Evolutionary conservation across 1,284 basidiomycete species (phyloP).

Genomic region (Ustilago trichophora): DNA sequence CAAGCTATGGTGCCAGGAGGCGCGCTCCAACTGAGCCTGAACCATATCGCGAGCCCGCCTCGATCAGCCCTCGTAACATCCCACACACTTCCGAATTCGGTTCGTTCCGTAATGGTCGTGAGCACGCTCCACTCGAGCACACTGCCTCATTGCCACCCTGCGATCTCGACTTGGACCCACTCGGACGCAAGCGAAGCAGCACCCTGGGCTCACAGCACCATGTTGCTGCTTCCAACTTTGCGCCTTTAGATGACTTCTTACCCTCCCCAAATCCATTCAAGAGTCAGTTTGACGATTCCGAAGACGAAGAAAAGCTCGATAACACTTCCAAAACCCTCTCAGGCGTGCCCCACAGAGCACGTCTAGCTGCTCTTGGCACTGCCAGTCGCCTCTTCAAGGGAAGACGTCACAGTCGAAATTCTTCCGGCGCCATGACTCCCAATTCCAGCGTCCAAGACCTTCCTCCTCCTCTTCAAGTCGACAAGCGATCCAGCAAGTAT

Average conservation of each 20-base stretch:
- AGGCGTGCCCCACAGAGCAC: conserved; percentile 11
- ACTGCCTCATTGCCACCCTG: background rate
- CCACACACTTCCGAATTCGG: conserved; percentile 6
- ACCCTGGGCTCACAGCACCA: conserved; percentile 5
- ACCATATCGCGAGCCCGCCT: background rate
- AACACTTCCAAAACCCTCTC: background rate
- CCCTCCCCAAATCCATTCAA: conserved; percentile 8
- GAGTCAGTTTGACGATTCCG: conserved; percentile 44
- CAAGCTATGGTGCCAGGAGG: background rate
- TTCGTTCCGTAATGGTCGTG: background rate
- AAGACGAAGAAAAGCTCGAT: conserved; percentile 37
- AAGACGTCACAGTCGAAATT: conserved; percentile 10
- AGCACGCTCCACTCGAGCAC: background rate
- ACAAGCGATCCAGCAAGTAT: background rate
- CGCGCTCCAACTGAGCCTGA: background rate
- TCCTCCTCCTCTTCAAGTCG: background rate
- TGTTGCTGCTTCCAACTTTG: background rate
- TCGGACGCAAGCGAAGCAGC: conserved; percentile 2
- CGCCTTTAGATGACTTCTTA: background rate
- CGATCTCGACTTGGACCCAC: background rate
- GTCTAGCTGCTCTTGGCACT: conserved; percentile 31
- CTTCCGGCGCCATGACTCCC: background rate
- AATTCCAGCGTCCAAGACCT: background rate
- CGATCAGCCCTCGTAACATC: too few species aligned
- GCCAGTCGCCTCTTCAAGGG: conserved; percentile 36